Conservation (phyloP, 371 early-diverging fungal genomes). For the Umbelopsis sp. region DNA sequence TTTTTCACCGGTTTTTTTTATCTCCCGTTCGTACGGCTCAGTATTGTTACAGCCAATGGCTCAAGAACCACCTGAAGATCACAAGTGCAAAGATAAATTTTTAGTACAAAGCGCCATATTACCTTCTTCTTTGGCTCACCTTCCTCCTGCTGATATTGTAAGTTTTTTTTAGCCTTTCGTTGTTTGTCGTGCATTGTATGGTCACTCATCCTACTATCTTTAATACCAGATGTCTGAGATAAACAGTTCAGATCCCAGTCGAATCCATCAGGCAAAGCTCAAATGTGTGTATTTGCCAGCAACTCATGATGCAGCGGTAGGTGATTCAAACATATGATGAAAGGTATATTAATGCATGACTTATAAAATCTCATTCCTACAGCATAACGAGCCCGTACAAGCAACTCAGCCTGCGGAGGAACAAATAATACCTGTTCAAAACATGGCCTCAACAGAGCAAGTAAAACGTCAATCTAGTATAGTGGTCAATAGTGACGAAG, state of each 20-base stretch:
- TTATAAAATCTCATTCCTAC: neutral
- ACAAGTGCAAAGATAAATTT: conserved; percentile 94
- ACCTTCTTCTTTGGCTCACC: conserved; percentile 49
- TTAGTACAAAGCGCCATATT: conserved; percentile 86
- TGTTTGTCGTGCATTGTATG: neutral
- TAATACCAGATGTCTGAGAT: neutral
- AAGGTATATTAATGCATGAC: neutral
- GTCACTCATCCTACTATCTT: neutral
- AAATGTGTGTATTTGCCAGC: conserved; percentile 55
- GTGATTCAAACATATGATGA: neutral
- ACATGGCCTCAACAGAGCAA: neutral
- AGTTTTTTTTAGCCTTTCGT: neutral
- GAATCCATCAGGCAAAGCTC: conserved; percentile 67
- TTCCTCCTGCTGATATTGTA: conserved; percentile 52
- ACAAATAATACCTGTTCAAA: neutral
- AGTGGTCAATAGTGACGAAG: neutral
- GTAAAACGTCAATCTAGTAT: neutral
- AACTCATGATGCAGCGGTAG: conserved; percentile 14
- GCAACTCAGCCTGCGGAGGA: neutral
- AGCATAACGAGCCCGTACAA: neutral
- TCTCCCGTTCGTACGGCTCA: conserved; percentile 27
- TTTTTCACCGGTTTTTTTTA: conserved; percentile 13
- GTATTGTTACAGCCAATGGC: conserved; percentile 90
- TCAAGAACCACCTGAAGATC: conserved; percentile 79
- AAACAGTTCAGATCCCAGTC: neutral